phyloP scores from a whole-genome alignment of 2,329 filamentous ascomycete species.

The Aspergillus sp. region DNA sequence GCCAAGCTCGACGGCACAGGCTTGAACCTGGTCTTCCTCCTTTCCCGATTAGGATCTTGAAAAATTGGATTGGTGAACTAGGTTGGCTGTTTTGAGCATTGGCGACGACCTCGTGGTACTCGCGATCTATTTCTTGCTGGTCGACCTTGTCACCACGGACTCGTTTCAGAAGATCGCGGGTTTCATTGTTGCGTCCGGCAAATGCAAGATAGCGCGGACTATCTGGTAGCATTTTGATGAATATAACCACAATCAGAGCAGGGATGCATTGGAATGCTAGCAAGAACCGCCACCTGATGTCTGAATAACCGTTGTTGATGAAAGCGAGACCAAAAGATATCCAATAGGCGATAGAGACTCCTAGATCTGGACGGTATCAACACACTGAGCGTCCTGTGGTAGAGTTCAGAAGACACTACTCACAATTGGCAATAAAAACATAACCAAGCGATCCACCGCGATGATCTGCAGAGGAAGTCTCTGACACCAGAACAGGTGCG shows the following conservation, averaged over 20 bases:
- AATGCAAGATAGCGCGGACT: slow-evolving; percentile 27
- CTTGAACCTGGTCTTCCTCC: slow-evolving; percentile 24
- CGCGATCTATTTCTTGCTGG: slow-evolving; percentile 22
- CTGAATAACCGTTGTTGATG: slow-evolving; percentile 25
- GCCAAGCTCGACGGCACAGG: slow-evolving; percentile 35
- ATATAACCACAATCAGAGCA: slow-evolving; percentile 17
- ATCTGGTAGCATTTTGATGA: slow-evolving; percentile 27
- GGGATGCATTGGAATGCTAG: slow-evolving; percentile 29
- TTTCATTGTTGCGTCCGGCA: slow-evolving; percentile 38
- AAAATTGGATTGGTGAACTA: slow-evolving; percentile 33
- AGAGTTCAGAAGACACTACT: slow-evolving; percentile 2
- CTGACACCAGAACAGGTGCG: slow-evolving; percentile 43
- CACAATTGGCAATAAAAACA: slow-evolving; percentile 46
- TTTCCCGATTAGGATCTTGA: slow-evolving; percentile 29
- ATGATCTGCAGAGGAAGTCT: slow-evolving; percentile 41
- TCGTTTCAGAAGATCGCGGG: slow-evolving; percentile 40
- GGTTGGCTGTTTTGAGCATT: slow-evolving; percentile 21
- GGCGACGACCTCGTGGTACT: slow-evolving; percentile 30
- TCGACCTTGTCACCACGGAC: slow-evolving; percentile 14
- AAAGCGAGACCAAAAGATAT: slow-evolving; percentile 31
- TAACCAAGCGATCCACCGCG: slow-evolving; percentile 42
- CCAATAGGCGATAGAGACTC: slow-evolving; percentile 37
- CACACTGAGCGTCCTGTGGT: neutral
- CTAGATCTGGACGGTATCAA: slow-evolving; percentile 29
- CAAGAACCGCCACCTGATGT: slow-evolving; percentile 27